Evolutionary conservation across 1,284 basidiomycete species (phyloP).

Genomic region (Anthracocystis walkeri): DNA sequence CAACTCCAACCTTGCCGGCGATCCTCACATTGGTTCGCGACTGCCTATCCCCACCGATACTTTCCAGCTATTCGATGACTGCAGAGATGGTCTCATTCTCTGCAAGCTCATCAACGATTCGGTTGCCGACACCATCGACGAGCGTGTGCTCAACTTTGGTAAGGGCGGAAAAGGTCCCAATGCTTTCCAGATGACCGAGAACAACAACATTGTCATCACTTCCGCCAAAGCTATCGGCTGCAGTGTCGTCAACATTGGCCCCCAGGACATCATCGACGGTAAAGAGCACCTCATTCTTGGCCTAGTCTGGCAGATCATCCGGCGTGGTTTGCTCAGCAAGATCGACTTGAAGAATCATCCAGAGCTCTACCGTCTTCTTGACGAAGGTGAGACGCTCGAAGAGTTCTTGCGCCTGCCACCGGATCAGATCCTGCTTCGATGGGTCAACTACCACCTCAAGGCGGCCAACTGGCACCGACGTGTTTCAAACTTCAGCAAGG

Average conservation of each 20-base stretch:
- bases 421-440: conserved; percentile 93
- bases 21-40: conserved; percentile 83
- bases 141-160: conserved; percentile 86
- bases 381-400: conserved; percentile 96
- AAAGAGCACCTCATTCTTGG: conserved; percentile 98
- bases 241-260: conserved; percentile 97
- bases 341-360: conserved; percentile 99
- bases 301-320: conserved; percentile 98
- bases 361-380: conserved; percentile 92
- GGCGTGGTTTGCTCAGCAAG: conserved; percentile 89
- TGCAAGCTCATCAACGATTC: conserved; percentile 99
- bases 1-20: conserved; percentile 89
- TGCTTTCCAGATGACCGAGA: conserved; percentile 99
- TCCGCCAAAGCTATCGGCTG: conserved; percentile 98
- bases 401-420: conserved; percentile 92
- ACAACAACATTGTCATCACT: conserved; percentile 99
- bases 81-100: conserved; percentile 90
- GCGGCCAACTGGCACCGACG: conserved; percentile 81
- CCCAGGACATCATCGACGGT: conserved; percentile 90
- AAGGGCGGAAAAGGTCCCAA: conserved; percentile 73
- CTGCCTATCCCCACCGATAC: conserved; percentile 96
- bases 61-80: conserved; percentile 99
- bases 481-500: conserved; percentile 96
- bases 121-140: conserved; percentile 98
- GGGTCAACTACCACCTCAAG: conserved; percentile 99